Evolutionary conservation across 768 basidiomycete genomes (phyloP), one percentile per base, ranked within the genome.

Genomic region (Suillus bovinus): DNA sequence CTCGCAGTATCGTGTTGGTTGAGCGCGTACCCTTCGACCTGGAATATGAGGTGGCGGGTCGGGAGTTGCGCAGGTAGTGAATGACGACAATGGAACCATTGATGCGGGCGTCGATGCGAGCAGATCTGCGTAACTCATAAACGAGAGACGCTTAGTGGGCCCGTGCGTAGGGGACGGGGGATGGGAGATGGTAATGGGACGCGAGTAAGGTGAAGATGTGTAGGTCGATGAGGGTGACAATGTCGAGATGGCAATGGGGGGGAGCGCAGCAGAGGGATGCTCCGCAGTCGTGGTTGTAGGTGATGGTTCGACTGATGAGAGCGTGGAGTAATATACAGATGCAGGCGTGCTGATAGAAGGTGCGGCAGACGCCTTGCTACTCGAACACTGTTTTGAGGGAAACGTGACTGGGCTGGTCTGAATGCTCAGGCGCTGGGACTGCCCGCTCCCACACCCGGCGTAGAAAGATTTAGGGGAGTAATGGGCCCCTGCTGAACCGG

Each of bases 91-190:
- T 1, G 92, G 84, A 46, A 88, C 82, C 14, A 86, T 86, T 11
- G 88, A 81, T 0, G 87, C 79, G 0, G 94, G 94, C 0, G 91
- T 86, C 0, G 88, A 90, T 0, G 89, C 79, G 46, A 96, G 84
- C 3, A 96, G 82, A 73, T 96, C 94, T 31, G 88, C 84, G 74
- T 95, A 95, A 4, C 93, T 91, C 76, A 96, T 84, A 80, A 95
- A 96, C 0, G 93, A 94, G 13, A 94, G 84, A 2, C 92, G 88
- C 68, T 94, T 93, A 33, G 79, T 78, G 80, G 73, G 1, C 2
- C 11, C 66, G 58, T 81, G 78, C 1, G 80, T 78, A 6, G 86
- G 82, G 13, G 84, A 84, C 22, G 84, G 79, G 10, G 80, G 78
- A 38, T 70, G 72, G 44, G 71, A 71, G 50, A 71, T 58, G 36